Evolutionary conservation across 768 basidiomycete genomes (phyloP), one percentile per base, ranked within the genome.

Genomic region (Mycena pura): DNA sequence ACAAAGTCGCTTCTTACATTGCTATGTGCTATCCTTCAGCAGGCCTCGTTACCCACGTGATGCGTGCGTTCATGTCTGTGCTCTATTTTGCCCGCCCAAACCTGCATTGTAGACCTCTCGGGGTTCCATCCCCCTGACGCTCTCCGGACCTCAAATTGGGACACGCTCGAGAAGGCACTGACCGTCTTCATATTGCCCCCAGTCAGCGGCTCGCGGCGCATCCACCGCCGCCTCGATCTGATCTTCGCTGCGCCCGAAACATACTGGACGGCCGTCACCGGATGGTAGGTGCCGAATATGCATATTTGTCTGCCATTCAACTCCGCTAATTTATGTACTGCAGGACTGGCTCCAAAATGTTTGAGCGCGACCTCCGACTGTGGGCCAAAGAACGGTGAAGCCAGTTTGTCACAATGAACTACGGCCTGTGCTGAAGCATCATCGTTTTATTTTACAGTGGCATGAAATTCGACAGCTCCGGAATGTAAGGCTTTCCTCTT

Each of bases 331-430:
- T 53, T 56, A 13, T 39, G 4, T 21, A 41, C 22, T 19, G 21
- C 60, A 92, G 91, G 91, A 90, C 89, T 6, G 95, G 95, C 1
- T 95, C 91, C 5, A 93, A 85, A 62, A 90, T 93, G 87, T 96
- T 97, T 70, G 86, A 96, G 73, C 79, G 93, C 25, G 95, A 96
- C 74, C 72, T 97, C 48, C 82, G 92, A 62, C 74, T 84, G 14
- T 91, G 87, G 84, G 89, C 90, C 2, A 91, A 91, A 68, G 74
- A 81, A 40, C 84, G 75, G 89, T 87, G 64, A 27, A 78, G 38
- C 8, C 0, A 8, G 32, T 24, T 58, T 14, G 34, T 4, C 14
- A 15, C 48, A 11, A 25, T 11, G 15, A n/a, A 28, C 21, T 19
- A 44, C 19, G 27, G 39, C 17, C 25, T 62, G 34, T 58, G 19